These are phyloP conservation scores for Xylaria curta DNA, from an alignment of 495 filamentous ascomycete genomes.

Conservation along the genomic window DNA sequence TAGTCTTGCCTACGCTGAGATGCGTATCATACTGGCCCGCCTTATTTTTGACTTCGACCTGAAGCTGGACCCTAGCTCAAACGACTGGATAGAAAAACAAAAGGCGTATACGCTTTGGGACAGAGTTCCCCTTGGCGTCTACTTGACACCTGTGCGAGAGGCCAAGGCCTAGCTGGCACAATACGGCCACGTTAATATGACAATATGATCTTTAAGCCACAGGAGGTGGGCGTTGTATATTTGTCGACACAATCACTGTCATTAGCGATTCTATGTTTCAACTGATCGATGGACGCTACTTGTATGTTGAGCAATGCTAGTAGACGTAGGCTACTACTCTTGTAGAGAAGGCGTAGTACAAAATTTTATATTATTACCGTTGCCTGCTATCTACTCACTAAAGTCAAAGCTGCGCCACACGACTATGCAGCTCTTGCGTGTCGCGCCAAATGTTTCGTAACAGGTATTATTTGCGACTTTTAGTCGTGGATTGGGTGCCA, in stretches of 20 bases:
- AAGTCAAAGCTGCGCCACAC: too few species aligned
- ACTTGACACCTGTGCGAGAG: constrained; percentile 30
- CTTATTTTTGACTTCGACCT: constrained; percentile 51
- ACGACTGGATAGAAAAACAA: constrained; percentile 42
- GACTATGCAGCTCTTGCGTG: too few species aligned
- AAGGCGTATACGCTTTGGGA: constrained; percentile 40
- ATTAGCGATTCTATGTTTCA: neutral
- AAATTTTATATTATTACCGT: too few species aligned
- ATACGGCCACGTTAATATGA: neutral
- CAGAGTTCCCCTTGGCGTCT: constrained; percentile 33
- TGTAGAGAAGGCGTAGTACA: too few species aligned
- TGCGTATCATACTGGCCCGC: constrained; percentile 50
- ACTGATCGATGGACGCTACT: too few species aligned
- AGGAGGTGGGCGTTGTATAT: too few species aligned
- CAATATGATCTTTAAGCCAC: neutral
- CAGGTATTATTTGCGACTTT: too few species aligned
- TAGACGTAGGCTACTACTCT: too few species aligned
- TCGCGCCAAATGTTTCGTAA: too few species aligned
- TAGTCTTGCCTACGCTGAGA: constrained; percentile 48
- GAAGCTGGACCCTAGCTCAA: constrained; percentile 33
- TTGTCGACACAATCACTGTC: neutral
- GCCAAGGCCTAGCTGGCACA: constrained; percentile 21
- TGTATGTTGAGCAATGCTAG: too few species aligned
- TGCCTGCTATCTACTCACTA: too few species aligned
- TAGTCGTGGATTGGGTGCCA: too few species aligned